These are phyloP conservation scores for Talaromyces islandicus DNA, from an alignment of 2,329 filamentous ascomycete species.

Conservation along the genomic window DNA sequence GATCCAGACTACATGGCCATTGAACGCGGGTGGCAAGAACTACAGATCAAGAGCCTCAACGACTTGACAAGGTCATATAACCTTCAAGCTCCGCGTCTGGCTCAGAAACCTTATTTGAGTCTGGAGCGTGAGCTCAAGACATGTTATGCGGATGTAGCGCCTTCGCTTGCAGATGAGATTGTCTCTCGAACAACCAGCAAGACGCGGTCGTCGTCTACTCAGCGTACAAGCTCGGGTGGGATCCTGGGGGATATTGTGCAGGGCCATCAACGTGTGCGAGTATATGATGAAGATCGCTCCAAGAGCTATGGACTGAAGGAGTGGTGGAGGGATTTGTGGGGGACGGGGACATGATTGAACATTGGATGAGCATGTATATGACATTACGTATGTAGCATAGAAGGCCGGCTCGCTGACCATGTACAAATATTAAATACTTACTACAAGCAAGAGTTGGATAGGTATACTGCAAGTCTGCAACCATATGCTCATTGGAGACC, in stretches of 20 bases:
- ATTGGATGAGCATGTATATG: background rate
- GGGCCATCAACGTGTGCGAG: slow-evolving; percentile 54
- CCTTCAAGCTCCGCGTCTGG: slow-evolving; percentile 83
- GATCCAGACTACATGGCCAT: slow-evolving; percentile 69
- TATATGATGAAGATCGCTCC: slow-evolving; percentile 68
- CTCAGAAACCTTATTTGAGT: slow-evolving; percentile 86
- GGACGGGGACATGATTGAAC: slow-evolving; percentile 14
- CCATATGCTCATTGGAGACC: too few species aligned
- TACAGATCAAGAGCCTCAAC: slow-evolving; percentile 75
- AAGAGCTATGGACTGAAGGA: slow-evolving; percentile 77
- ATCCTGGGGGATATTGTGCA: slow-evolving; percentile 23
- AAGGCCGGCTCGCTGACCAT: background rate
- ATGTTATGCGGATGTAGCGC: slow-evolving; percentile 84
- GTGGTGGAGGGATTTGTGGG: slow-evolving; percentile 80
- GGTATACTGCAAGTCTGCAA: too few species aligned
- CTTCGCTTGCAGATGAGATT: slow-evolving; percentile 66
- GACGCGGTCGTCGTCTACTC: slow-evolving; percentile 30
- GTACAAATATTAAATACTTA: background rate
- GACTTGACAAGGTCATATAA: slow-evolving; percentile 80
- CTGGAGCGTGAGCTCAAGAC: slow-evolving; percentile 73
- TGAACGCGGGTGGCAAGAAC: slow-evolving; percentile 68
- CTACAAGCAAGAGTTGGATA: too few species aligned
- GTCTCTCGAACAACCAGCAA: slow-evolving; percentile 56
- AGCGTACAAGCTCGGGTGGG: slow-evolving; percentile 22
- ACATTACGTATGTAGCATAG: background rate